A percentile compares a stretch with the other conserved stretches of the same genome.
Evolutionary conservation across 441 rosid species (phyloP).

Genomic region (Lagerstroemia fauriei): DNA sequence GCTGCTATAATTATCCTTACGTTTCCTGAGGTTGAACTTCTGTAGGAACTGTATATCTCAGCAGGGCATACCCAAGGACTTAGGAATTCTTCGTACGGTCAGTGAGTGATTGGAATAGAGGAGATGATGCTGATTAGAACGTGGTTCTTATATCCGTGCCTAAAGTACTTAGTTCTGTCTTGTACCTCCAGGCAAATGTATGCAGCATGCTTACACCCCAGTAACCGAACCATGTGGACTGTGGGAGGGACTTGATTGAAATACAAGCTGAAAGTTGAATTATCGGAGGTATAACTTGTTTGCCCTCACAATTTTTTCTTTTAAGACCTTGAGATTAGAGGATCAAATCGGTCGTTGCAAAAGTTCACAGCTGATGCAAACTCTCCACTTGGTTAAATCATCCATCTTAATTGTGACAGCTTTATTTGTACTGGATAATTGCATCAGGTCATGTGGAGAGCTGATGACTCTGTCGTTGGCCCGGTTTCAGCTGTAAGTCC

Average conservation of each 20-base stretch:
- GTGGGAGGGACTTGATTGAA: conserved; percentile 88
- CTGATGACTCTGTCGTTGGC: conserved; percentile 77
- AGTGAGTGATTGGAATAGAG: conserved; percentile 80
- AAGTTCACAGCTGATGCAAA: not conserved
- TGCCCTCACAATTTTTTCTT: not conserved
- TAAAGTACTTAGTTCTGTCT: conserved; percentile 70
- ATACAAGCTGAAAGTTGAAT: conserved; percentile 73
- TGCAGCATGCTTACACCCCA: conserved; percentile 77
- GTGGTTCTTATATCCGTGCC: conserved; percentile 90
- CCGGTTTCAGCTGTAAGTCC: conserved; percentile 75
- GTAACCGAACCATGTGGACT: conserved; percentile 80
- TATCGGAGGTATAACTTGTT: conserved; percentile 60
- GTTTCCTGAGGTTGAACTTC: not conserved
- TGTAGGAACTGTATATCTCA: conserved; percentile 7
- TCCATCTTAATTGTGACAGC: conserved; percentile 8
- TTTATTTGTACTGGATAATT: not conserved
- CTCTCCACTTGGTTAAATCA: not conserved
- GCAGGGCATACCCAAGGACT: conserved; percentile 58
- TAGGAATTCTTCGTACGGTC: conserved; percentile 87
- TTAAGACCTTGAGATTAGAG: not conserved
- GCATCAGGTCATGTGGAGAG: conserved; percentile 79
- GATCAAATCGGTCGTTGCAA: not conserved
- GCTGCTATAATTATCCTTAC: not conserved
- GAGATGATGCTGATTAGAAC: conserved; percentile 90
- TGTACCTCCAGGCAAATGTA: conserved; percentile 81